These are phyloP conservation scores for Krasilnikovozyma curviuscula DNA, from an alignment of 768 basidiomycete genomes.

Conservation along the genomic window DNA sequence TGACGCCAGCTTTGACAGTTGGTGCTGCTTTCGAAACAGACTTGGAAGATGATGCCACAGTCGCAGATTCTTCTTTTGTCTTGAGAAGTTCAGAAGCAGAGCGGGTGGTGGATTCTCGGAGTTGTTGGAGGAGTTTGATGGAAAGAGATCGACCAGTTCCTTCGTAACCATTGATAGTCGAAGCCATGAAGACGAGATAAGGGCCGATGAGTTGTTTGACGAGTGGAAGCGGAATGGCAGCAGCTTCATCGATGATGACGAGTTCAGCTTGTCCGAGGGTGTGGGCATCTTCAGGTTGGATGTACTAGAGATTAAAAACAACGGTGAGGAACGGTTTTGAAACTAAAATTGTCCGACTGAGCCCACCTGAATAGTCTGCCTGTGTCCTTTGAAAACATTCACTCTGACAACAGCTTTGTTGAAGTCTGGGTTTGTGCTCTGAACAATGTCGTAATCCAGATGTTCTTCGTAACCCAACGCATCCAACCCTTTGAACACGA, in stretches of 20 bases:
- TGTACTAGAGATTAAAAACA: constrained; percentile 44
- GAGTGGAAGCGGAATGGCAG: constrained; percentile 88
- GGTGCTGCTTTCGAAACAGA: background rate
- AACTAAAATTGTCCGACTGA: background rate
- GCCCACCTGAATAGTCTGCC: constrained; percentile 84
- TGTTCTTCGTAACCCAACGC: constrained; percentile 90
- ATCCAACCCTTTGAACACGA: constrained; percentile 92
- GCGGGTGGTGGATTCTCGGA: constrained; percentile 58
- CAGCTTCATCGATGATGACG: constrained; percentile 94
- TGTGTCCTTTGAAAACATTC: constrained; percentile 76
- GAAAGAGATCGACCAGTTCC: constrained; percentile 97
- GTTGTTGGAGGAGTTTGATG: constrained; percentile 89
- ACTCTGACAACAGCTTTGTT: constrained; percentile 90
- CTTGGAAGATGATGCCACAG: constrained; percentile 4
- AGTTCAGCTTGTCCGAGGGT: constrained; percentile 94
- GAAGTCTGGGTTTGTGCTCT: constrained; percentile 85
- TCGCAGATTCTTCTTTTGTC: constrained; percentile 4
- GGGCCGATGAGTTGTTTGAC: constrained; percentile 81
- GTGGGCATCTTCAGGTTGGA: constrained; percentile 93
- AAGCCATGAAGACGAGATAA: constrained; percentile 95
- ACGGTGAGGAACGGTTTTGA: background rate
- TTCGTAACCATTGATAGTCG: constrained; percentile 99
- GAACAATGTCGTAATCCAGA: constrained; percentile 90
- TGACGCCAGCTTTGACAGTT: constrained; percentile 3
- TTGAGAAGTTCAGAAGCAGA: background rate